Evolutionary conservation across 176 grass and related monocot species (phyloP), one percentile per base, ranked within the genome.

Genomic region (Avena eriantha): DNA sequence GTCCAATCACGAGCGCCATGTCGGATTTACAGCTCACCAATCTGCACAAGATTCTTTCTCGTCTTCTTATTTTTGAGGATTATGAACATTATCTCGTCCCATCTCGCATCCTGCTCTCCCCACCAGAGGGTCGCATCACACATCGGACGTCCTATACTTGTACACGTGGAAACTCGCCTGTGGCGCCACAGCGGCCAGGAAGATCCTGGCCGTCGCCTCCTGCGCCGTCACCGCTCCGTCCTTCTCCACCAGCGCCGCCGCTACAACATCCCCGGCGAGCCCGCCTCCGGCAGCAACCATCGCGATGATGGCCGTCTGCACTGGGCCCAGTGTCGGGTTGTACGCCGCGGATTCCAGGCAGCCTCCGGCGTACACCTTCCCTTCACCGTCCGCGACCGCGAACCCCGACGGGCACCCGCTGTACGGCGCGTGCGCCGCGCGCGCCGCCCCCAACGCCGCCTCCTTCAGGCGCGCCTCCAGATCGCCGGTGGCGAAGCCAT

Each of bases 311-410:
- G 93, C 96, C 34, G 90, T 58, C 96, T 98, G 96, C 34, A 94
- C 83, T 47, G 96, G 96, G 14, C 93, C 91, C n/a, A 98, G 90
- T 8, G 91, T 95, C 10, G 96, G 96, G 82, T 98, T 98, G 80
- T 95, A 98, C 31, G 96, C 96, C 3, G 96, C 96, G 1, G 93
- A 95, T 58, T 98, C 96, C 1, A 86, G 69, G 83, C 91, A 95
- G 0, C 93, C 87, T 10, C 96, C 93, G 43, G 88, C 92, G 79
- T 94, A 92, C 69, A 98, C 92, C 77, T 59, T 87, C 22, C 92
- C 93, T 19, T 86, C 86, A 0, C 81, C 64, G 87, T 95, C 93
- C 21, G 84, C 96, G 78, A 98, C 93, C n/a, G 96, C 83, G 60
- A 98, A 94, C 5, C 96, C 96, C 61, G 96, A 77, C 12, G 96